Conservation (phyloP, 2,329 filamentous ascomycete genomes). For the Monosporascus sp. region DNA sequence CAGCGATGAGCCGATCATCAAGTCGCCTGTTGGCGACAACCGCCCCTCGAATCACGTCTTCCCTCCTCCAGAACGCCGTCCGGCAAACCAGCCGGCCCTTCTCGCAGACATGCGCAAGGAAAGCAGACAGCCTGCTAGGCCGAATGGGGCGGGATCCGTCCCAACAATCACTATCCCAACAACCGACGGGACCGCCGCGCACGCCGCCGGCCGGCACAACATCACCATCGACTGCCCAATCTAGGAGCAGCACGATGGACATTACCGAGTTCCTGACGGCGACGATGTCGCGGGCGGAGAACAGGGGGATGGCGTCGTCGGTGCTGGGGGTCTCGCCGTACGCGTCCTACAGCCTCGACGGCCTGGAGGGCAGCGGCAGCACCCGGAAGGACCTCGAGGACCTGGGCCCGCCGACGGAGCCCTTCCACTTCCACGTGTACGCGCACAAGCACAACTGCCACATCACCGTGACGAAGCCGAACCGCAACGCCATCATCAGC, state of each 20-base stretch:
- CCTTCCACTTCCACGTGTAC: slow-evolving; percentile 84
- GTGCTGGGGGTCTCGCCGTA: slow-evolving; percentile 14
- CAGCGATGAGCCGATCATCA: slow-evolving; percentile 40
- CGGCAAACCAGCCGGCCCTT: slow-evolving; percentile 27
- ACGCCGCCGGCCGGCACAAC: neutral
- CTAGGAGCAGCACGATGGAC: neutral
- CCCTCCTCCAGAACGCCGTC: slow-evolving; percentile 13
- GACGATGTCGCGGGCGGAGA: neutral
- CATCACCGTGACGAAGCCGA: slow-evolving; percentile 80
- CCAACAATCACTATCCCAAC: neutral
- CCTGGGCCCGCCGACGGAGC: slow-evolving; percentile 39
- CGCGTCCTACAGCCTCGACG: slow-evolving; percentile 12
- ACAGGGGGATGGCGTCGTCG: slow-evolving; percentile 3
- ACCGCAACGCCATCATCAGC: slow-evolving; percentile 72
- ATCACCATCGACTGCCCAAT: neutral
- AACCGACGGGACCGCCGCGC: slow-evolving; percentile 3
- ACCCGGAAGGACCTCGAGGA: slow-evolving; percentile 25
- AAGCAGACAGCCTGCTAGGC: slow-evolving; percentile 8
- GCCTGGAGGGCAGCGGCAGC: slow-evolving; percentile 17
- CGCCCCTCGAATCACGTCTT: slow-evolving; percentile 25
- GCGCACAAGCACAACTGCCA: slow-evolving; percentile 92
- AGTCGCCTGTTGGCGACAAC: slow-evolving; percentile 38
- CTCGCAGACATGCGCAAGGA: slow-evolving; percentile 31
- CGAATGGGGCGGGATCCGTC: neutral
- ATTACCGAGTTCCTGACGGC: neutral